These are phyloP conservation scores for Phytopythium delawarense DNA, from an alignment of 352 stramenopile species.

Conservation along the genomic window DNA sequence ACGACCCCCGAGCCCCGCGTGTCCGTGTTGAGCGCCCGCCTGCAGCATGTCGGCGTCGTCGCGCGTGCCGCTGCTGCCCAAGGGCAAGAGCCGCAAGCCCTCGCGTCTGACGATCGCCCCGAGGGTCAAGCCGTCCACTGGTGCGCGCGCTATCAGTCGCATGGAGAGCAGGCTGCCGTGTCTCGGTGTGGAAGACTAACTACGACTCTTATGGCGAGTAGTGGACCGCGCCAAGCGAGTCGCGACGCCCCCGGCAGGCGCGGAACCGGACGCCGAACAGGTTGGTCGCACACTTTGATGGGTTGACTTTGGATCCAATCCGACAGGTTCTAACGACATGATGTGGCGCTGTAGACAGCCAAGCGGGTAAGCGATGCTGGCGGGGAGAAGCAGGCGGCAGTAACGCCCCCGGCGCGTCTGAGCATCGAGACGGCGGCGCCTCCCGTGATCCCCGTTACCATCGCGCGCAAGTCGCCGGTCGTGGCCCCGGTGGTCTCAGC, in stretches of 20 bases:
- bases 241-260: background rate
- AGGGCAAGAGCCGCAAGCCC: slow-evolving; percentile 67
- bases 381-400: background rate
- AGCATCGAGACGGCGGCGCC: background rate
- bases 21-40: background rate
- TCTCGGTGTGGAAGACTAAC: background rate
- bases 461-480: background rate
- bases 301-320: background rate
- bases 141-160: slow-evolving; percentile 25
- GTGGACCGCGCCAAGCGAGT: slow-evolving; percentile 25
- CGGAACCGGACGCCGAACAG: background rate
- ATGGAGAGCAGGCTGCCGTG: too few species aligned
- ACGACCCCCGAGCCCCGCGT: background rate
- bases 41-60: slow-evolving; percentile 39
- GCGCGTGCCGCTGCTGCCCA: slow-evolving; percentile 72
- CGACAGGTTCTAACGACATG: background rate
- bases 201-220: background rate
- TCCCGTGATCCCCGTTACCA: slow-evolving; percentile 1
- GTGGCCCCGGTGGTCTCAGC: background rate
- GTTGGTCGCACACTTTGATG: background rate
- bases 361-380: background rate
- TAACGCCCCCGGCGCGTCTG: background rate
- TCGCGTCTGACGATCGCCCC: slow-evolving; percentile 65
- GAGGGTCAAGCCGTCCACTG: slow-evolving; percentile 53
- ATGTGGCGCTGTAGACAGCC: background rate